Percentiles rank a stretch among this genome's conserved stretches.
phyloP scores from a whole-genome alignment of 768 basidiomycete genomes.

The Mycena kentingensis region DNA sequence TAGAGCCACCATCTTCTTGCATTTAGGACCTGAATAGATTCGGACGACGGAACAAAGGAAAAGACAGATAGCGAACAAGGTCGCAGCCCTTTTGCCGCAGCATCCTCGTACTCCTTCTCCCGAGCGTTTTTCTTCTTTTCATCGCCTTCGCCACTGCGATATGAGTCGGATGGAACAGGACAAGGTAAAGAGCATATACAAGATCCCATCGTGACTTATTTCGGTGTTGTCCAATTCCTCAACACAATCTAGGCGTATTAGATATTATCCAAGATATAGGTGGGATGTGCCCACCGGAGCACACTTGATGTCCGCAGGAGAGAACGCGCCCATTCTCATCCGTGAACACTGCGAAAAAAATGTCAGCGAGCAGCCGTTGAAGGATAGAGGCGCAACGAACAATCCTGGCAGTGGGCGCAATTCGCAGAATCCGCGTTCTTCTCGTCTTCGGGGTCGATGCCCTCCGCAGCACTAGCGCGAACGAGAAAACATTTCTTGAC shows the following conservation, averaged over 20 bases:
- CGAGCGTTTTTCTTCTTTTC: constrained; percentile 56
- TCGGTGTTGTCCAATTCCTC: constrained; percentile 52
- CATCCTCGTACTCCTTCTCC: constrained; percentile 60
- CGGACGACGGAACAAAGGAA: not conserved
- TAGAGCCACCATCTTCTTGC: constrained; percentile 65
- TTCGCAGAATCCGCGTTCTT: constrained; percentile 42
- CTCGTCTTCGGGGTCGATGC: constrained; percentile 50
- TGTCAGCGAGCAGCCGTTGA: not conserved
- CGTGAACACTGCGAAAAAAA: constrained; percentile 48
- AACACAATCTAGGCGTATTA: constrained; percentile 48
- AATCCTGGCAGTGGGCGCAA: constrained; percentile 71
- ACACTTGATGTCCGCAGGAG: constrained; percentile 67
- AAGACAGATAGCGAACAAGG: constrained; percentile 47
- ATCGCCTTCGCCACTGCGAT: constrained; percentile 51
- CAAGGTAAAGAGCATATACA: constrained; percentile 48
- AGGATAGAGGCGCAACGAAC: constrained; percentile 34
- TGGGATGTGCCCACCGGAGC: constrained; percentile 42
- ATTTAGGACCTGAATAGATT: constrained; percentile 56
- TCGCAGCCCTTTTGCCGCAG: constrained; percentile 56
- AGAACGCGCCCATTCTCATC: constrained; percentile 60
- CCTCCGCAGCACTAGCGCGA: constrained; percentile 47
- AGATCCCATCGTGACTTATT: constrained; percentile 59
- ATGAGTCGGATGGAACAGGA: not conserved
- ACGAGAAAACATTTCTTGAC: constrained; percentile 39
- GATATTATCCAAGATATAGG: not conserved